A percentile compares a stretch with the other conserved stretches of the same genome.
Conservation (phyloP, 176 grass and related monocot genomes). For the maize (Zea mays) region Zm-B73-REFERENCE-NAM-5.0 NC_050101.1:56359001-56359500, state of each 20-base stretch:
- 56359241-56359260: slow-evolving; percentile 66
- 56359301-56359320: slow-evolving; percentile 62
- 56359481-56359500: slow-evolving; percentile 54
- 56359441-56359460: slow-evolving; percentile 59
- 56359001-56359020: slow-evolving; percentile 64
- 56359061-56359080: slow-evolving; percentile 62
- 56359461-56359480: slow-evolving; percentile 66
- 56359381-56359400: slow-evolving; percentile 73
- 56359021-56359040: slow-evolving; percentile 69
- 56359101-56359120: slow-evolving; percentile 49
- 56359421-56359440: slow-evolving; percentile 74
- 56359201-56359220: slow-evolving; percentile 55
- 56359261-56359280: slow-evolving; percentile 72
- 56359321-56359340: slow-evolving; percentile 52
- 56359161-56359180: slow-evolving; percentile 51
- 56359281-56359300: slow-evolving; percentile 75
- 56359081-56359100: slow-evolving; percentile 57
- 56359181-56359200: slow-evolving; percentile 63
- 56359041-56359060: slow-evolving; percentile 65
- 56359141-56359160: slow-evolving; percentile 63
- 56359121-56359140: slow-evolving; percentile 58
- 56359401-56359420: slow-evolving; percentile 66
- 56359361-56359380: slow-evolving; percentile 63
- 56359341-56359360: slow-evolving; percentile 54
- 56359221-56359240: slow-evolving; percentile 58